Base-by-base conservation (phyloP, 148 eudicot species). In the Camellia lanceoleosa region DNA sequence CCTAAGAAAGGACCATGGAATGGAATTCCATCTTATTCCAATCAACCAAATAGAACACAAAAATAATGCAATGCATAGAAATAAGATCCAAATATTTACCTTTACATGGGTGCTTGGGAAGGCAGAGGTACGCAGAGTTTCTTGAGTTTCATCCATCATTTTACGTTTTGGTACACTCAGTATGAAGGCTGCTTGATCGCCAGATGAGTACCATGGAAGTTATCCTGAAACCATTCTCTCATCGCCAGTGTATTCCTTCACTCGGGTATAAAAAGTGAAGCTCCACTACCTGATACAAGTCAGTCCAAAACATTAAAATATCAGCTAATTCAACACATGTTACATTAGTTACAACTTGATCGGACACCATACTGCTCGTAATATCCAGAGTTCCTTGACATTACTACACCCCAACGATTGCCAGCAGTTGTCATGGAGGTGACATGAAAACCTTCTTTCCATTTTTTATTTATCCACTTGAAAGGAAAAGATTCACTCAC, bases 371-470 rank as follows among this genome's bases (percentile, higher is more conserved):
- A 94, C 98, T 94, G 98, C 63, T 94, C 97, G 20, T 91, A 89
- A 78, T 78, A 94, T 71, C 97, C 97, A 20, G 97, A 90, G 83
- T 92, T 94, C 82, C 98, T 85, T 18, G 98, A 94, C 98, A 94
- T 94, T 19, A 94, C 98, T n/a, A 94, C 97, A 81, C 98, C 98
- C 98, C 98, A 94, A 59, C 98, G 91, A 82, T 82, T 88, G 43
- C 94, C 97, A 71, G 98, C 97, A 54, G 98, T 94, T 68, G 98
- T 94, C 98, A 94, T 94, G 18, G 97, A 94, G 59, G 98, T 94
- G 66, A 94, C 98, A 85, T 92, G 97, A 77, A 92, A 92, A 56
- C 94, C 97, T 84, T 92, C 97, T 83, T 92, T 92, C 97, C 97
- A 92, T 76, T 92, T 92, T 72, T 92, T 92, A 76, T 91, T 92